Conservation (phyloP, 73 alveolate species). For the Blepharisma japonicum region DNA sequence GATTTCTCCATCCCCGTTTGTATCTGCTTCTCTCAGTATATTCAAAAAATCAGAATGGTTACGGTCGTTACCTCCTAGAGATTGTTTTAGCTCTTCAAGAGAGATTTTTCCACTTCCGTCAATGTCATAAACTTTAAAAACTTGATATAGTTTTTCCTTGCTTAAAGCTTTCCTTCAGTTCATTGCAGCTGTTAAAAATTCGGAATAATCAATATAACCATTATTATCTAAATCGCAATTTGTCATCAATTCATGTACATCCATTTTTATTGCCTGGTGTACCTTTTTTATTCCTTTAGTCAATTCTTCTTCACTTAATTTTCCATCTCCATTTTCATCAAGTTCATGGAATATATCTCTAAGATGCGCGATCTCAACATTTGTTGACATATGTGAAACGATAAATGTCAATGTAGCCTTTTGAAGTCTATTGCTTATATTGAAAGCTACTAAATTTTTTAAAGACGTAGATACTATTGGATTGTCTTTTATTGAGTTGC, state of each 20-base stretch:
- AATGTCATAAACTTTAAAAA: constrained; percentile 39
- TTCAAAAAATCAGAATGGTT: constrained; percentile 34
- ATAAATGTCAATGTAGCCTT: background rate
- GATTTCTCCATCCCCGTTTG: constrained; percentile 53
- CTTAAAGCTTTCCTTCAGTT: constrained; percentile 27
- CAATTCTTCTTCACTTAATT: constrained; percentile 46
- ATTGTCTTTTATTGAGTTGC: background rate
- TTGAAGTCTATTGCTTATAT: background rate
- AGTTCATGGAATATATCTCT: constrained; percentile 30
- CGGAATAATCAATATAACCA: constrained; percentile 58
- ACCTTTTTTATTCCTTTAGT: constrained; percentile 8
- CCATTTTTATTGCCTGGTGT: constrained; percentile 29
- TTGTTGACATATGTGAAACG: background rate
- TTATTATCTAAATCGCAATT: constrained; percentile 45
- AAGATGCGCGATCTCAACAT: too few relatives aligned
- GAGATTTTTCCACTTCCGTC: constrained; percentile 50
- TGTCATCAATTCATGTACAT: constrained; percentile 42
- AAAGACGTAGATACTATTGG: background rate
- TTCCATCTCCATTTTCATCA: constrained; percentile 55
- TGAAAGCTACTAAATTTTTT: background rate
- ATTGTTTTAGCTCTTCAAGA: constrained; percentile 28
- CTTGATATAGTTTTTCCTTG: constrained; percentile 30
- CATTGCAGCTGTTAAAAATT: constrained; percentile 45
- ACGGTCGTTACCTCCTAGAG: constrained; percentile 31
- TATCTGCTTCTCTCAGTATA: constrained; percentile 47